phyloP scores from a whole-genome alignment of 2,329 filamentous ascomycete species.

The Talaromyces sp. region DNA sequence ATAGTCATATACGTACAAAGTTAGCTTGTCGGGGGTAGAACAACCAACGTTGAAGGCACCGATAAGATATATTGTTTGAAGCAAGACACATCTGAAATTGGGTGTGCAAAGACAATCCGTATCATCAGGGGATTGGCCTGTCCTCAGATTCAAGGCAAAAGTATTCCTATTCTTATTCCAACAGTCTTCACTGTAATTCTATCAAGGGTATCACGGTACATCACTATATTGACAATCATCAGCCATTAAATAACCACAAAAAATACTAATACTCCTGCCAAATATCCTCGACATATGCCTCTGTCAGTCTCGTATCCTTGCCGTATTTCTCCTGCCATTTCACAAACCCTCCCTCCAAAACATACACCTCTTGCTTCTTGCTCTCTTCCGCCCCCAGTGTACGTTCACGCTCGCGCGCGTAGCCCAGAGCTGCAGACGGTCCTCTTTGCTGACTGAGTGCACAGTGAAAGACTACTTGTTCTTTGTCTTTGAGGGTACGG shows the following conservation, averaged over 20 bases:
- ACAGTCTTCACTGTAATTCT: neutral
- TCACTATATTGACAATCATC: neutral
- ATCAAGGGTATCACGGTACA: constrained; percentile 5
- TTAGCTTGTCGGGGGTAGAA: no score
- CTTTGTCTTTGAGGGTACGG: constrained; percentile 67
- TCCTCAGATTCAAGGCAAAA: no score
- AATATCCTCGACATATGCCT: constrained; percentile 76
- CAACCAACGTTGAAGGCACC: no score
- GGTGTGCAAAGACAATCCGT: no score
- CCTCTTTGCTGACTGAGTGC: constrained; percentile 86
- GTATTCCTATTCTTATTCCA: neutral
- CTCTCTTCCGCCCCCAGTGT: constrained; percentile 38
- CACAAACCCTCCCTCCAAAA: constrained; percentile 78
- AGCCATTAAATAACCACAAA: neutral
- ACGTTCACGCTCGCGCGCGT: constrained; percentile 60
- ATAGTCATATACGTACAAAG: no score
- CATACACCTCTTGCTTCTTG: constrained; percentile 65
- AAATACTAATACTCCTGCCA: constrained; percentile 57
- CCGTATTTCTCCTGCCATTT: constrained; percentile 84
- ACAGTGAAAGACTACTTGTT: constrained; percentile 91
- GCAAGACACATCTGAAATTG: no score
- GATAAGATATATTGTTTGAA: no score
- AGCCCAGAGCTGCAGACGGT: constrained; percentile 74
- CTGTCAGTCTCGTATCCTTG: constrained; percentile 71
- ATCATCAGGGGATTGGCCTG: no score